Evolutionary conservation across 2,329 filamentous ascomycete genomes (phyloP).

Genomic region (Sclerotinia spermophila): DNA sequence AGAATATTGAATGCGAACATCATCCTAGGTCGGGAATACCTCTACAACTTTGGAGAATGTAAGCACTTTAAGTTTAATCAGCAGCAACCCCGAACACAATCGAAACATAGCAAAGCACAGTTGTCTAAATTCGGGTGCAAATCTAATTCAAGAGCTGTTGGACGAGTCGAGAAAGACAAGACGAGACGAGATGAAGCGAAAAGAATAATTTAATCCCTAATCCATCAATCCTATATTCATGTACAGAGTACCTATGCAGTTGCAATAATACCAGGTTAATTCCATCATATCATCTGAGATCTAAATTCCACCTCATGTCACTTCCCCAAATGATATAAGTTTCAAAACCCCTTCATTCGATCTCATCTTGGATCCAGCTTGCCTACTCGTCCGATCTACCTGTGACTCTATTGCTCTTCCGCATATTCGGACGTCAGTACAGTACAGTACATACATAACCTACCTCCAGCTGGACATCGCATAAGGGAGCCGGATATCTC

Average conservation of each 20-base stretch:
- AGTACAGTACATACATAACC: background rate
- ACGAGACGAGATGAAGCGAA: slow-evolving; percentile 1
- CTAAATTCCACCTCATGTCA: background rate
- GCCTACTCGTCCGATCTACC: background rate
- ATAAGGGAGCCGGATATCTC: background rate
- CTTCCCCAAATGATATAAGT: background rate
- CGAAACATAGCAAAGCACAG: slow-evolving; percentile 3
- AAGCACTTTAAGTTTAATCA: slow-evolving; percentile 11
- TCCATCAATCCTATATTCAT: background rate
- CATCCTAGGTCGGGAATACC: background rate
- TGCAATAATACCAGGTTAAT: background rate
- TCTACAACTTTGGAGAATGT: background rate
- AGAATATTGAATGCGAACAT: background rate
- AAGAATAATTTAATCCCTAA: background rate
- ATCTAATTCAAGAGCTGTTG: background rate
- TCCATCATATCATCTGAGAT: background rate
- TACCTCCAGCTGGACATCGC: background rate
- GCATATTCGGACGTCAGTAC: background rate
- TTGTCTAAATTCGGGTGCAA: background rate
- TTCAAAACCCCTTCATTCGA: background rate
- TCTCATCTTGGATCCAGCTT: slow-evolving; percentile 1
- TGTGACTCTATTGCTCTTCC: background rate
- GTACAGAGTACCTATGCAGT: background rate
- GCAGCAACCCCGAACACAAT: background rate
- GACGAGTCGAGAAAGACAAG: background rate